These are phyloP conservation scores for Vaccinium myrtillus DNA, from an alignment of 148 eudicot species.

Conservation along the genomic window DNA sequence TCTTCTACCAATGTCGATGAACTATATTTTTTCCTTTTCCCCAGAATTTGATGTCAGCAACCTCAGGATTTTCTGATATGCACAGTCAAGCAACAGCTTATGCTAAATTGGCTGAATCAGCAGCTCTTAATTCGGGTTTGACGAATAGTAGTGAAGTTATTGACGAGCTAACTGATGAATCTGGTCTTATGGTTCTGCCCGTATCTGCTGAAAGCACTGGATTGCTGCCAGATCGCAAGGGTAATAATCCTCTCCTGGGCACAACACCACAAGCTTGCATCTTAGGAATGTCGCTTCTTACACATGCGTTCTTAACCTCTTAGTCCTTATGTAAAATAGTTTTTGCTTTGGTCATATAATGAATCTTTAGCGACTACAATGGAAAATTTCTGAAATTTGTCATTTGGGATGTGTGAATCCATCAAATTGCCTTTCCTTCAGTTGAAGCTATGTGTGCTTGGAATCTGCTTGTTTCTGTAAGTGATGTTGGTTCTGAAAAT, in stretches of 20 bases:
- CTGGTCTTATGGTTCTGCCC: constrained; percentile 80
- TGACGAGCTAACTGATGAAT: constrained; percentile 50
- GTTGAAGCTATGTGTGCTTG: neutral
- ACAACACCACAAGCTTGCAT: neutral
- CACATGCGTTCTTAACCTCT: neutral
- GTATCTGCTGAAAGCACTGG: constrained; percentile 92
- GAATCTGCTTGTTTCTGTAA: neutral
- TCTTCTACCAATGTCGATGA: neutral
- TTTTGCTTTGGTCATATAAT: neutral
- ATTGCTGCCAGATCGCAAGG: constrained; percentile 64
- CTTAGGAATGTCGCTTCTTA: neutral
- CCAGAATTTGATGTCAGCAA: constrained; percentile 31
- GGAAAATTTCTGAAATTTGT: neutral
- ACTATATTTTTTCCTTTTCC: neutral
- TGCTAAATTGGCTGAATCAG: constrained; percentile 66
- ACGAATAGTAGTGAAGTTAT: constrained; percentile 24
- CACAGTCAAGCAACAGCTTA: constrained; percentile 75
- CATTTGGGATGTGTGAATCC: neutral
- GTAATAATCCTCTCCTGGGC: constrained; percentile 27
- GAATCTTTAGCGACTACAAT: neutral
- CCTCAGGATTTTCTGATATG: constrained; percentile 45
- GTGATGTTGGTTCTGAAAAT: neutral
- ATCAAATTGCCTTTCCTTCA: neutral
- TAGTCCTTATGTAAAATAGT: neutral
- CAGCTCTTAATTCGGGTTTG: constrained; percentile 29